phyloP scores from a whole-genome alignment of 1,139 yeast genomes.

The Sugiyamaella neomexicana region DNA sequence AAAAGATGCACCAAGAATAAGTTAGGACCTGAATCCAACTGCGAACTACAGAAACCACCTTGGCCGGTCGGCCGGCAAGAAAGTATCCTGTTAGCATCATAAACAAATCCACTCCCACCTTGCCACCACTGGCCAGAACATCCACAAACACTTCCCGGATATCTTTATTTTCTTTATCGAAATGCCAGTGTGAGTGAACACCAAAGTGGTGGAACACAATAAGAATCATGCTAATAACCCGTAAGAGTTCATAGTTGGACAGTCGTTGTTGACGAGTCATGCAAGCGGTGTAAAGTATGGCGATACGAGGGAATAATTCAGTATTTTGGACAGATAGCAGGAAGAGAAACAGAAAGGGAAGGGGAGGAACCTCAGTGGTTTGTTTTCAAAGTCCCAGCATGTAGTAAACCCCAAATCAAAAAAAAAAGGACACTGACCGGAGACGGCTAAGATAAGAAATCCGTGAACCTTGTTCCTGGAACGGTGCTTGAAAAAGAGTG shows the following conservation, averaged over 20 bases:
- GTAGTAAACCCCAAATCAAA: too few relatives aligned
- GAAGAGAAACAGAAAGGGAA: too few relatives aligned
- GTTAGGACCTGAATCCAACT: constrained; percentile 16
- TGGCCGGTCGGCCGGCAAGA: constrained; percentile 15
- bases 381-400: too few relatives aligned
- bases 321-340: too few relatives aligned
- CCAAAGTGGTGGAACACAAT: constrained; percentile 16
- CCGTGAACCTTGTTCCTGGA: too few relatives aligned
- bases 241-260: constrained; percentile 15
- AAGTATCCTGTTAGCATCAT: constrained; percentile 19
- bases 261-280: constrained; percentile 11
- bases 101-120: constrained; percentile 17
- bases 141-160: constrained; percentile 1
- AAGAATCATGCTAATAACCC: constrained; percentile 16
- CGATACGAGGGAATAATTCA: not conserved
- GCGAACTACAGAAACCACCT: constrained; percentile 9
- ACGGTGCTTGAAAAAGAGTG: too few relatives aligned
- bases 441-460: too few relatives aligned
- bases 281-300: too few relatives aligned
- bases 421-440: too few relatives aligned
- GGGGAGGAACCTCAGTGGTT: too few relatives aligned
- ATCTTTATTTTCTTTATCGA: constrained; percentile 3
- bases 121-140: constrained; percentile 16
- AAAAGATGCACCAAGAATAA: constrained; percentile 15
- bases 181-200: constrained; percentile 10